Evolutionary conservation across 106 monocot species (phyloP), one percentile per base, ranked within the genome.

Genomic region (Posidonia australis): DNA sequence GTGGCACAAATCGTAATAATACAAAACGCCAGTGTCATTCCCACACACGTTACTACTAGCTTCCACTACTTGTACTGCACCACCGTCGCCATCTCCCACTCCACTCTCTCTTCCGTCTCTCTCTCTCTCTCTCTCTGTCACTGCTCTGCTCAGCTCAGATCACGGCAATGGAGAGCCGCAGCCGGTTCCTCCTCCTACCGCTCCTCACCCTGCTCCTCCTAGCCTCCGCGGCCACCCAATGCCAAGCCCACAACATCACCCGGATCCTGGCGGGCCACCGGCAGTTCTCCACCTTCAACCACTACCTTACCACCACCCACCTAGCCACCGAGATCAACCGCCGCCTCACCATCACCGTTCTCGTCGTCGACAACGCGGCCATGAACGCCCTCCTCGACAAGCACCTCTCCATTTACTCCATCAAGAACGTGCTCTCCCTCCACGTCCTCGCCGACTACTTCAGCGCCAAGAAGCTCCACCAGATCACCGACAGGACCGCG

Each of bases 241-340:
- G 36, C 36, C 5, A 7, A 0, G 53, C 52, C 19, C 44, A 24
- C 83, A 88, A 88, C 79, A 79, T 88, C 41, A 88, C 84, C 56
- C 81, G 75, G 63, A 79, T 88, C 74, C 81, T 88, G 25, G 84
- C 88, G 1, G 20, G 53, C 76, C 73, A 84, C 64, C 81, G 81
- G 17, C 78, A 88, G 64, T 84, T 81, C 84, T 88, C 88, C 22
- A 66, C 80, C 44, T 88, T 88, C 88, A 88, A 81, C 84, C 78
- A 84, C 73, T 81, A 81, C 76, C 84, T 88, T 1, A 67, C 74
- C 36, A 41, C 41, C 32, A 84, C 84, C 55, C 81, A 69, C 32
- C 88, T 88, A 23, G 81, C 88, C 23, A 43, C n/a, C 71, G 88
- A 81, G 72, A 84, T 88, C 64, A 88, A 88, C 78, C 78, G 79